Percentiles rank a stretch among this genome's conserved stretches.
Evolutionary conservation across 148 eudicot genomes (phyloP).

Genomic region (Nepenthes mirabilis): DNA sequence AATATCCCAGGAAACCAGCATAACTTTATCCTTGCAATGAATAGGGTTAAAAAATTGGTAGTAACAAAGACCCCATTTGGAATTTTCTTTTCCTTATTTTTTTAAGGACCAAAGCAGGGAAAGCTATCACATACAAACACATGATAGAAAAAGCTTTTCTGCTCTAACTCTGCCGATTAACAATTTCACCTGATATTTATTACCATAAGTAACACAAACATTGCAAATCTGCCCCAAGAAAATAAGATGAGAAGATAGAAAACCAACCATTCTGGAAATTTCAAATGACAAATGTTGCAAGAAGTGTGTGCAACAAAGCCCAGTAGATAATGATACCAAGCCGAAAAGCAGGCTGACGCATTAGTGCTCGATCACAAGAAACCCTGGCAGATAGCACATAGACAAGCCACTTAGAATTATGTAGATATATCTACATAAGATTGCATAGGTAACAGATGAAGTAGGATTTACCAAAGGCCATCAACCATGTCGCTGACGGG

Average conservation of each 20-base stretch:
- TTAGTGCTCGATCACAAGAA: slow-evolving; percentile 89
- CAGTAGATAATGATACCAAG: slow-evolving; percentile 86
- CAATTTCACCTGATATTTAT: too few species aligned
- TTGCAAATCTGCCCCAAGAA: too few species aligned
- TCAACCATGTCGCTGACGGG: slow-evolving; percentile 87
- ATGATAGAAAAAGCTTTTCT: too few species aligned
- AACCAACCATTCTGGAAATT: slow-evolving; percentile 19
- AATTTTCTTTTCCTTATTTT: too few species aligned
- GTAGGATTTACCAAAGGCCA: slow-evolving; percentile 72
- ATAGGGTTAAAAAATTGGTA: too few species aligned
- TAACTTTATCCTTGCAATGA: too few species aligned
- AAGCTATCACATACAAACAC: too few species aligned
- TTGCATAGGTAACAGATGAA: background rate
- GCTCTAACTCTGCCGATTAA: too few species aligned
- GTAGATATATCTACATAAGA: background rate
- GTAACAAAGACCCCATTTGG: too few species aligned
- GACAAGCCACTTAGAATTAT: background rate
- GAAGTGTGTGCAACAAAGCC: slow-evolving; percentile 82
- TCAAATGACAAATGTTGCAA: slow-evolving; percentile 74
- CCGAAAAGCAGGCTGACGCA: slow-evolving; percentile 96
- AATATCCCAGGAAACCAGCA: too few species aligned
- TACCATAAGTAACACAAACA: too few species aligned
- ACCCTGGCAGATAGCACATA: slow-evolving; percentile 45
- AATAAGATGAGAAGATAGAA: background rate
- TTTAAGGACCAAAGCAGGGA: too few species aligned